Evolutionary conservation across 1,139 yeast species (phyloP).

Genomic region (Eremothecium sinecaudum): DNA sequence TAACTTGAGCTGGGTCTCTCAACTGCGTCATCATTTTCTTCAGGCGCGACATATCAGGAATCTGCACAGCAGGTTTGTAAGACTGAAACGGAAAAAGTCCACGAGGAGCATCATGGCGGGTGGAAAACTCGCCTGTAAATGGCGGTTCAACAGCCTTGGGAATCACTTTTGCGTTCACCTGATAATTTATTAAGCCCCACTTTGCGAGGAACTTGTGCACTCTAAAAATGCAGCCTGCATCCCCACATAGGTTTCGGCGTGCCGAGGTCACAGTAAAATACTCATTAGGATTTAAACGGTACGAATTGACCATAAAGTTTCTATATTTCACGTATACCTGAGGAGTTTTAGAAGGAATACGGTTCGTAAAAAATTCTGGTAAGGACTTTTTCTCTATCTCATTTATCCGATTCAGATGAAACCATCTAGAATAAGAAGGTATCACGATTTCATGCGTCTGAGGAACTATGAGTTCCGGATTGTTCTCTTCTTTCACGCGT

Average conservation of each 20-base stretch:
- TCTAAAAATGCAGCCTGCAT: constrained; percentile 87
- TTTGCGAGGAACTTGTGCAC: constrained; percentile 81
- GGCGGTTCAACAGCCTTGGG: constrained; percentile 68
- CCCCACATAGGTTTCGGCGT: constrained; percentile 90
- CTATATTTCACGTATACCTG: constrained; percentile 79
- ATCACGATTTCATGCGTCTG: constrained; percentile 87
- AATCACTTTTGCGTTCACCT: constrained; percentile 57
- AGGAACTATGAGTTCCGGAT: constrained; percentile 23
- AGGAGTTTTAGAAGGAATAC: constrained; percentile 78
- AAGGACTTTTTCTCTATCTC: constrained; percentile 57
- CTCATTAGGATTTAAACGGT: constrained; percentile 86
- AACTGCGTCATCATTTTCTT: constrained; percentile 39
- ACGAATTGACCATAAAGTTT: constrained; percentile 88
- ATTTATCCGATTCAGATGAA: constrained; percentile 62
- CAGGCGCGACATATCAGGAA: constrained; percentile 47
- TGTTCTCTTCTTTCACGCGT: constrained; percentile 1
- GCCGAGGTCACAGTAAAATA: constrained; percentile 89
- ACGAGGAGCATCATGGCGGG: constrained; percentile 81
- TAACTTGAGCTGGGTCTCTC: constrained; percentile 4
- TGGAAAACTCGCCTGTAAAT: constrained; percentile 57
- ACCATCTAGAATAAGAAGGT: constrained; percentile 93
- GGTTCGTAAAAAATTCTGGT: constrained; percentile 79
- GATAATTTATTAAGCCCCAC: constrained; percentile 97
- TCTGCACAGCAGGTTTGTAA: constrained; percentile 45
- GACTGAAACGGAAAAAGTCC: constrained; percentile 92